Base-by-base conservation (phyloP, 2,329 filamentous ascomycete species). In the Colletotrichum neosansevieriae region DNA sequence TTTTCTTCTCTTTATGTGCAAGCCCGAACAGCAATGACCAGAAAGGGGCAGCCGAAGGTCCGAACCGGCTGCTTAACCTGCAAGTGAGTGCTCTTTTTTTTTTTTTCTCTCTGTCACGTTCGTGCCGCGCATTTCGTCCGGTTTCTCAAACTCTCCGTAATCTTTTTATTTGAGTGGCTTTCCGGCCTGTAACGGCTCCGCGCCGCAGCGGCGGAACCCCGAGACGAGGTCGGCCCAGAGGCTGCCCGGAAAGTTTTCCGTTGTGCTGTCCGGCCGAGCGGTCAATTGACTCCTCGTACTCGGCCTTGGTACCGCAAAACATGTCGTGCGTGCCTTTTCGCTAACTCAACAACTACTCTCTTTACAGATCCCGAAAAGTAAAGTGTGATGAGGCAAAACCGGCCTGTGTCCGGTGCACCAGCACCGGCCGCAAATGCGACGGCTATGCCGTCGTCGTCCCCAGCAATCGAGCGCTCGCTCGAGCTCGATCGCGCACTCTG, bases 301-400 rank as follows among this genome's bases (percentile, higher is more conserved):
- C 29, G 49, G 49, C 34, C 32, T 32, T 21, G 29, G 29, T 17
- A 17, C 49, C 49, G 29, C 34, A 19, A 17, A 19, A n/a, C 2
- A 29, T 9, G 29, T 29, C 7, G 29, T 29, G 6, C 7, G 29
- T 29, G 6, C 6, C 29, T 34, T 58, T 0, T 11, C 19, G 17
- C 24, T 58, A 17, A 53, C 36, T 54, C 21, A 34, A 6, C n/a
- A 12, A 12, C 21, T 6, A n/a, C 6, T 17, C 59, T 13, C 10
- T 11, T 1, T 9, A 17, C 62, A 87, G 85, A 75, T 81, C 85
- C 50, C 83, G 86, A 60, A 85, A 85, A 64, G 82, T 88, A 42
- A 88, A 88, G 74, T 89, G 86, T 74, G 86, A 87, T 69, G 86
- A 88, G 75, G 77, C 76, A 13, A 86, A 85, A 65, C 86, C 86